Evolutionary conservation across 768 basidiomycete species (phyloP).

Genomic region (Amanita subjunquillea): DNA sequence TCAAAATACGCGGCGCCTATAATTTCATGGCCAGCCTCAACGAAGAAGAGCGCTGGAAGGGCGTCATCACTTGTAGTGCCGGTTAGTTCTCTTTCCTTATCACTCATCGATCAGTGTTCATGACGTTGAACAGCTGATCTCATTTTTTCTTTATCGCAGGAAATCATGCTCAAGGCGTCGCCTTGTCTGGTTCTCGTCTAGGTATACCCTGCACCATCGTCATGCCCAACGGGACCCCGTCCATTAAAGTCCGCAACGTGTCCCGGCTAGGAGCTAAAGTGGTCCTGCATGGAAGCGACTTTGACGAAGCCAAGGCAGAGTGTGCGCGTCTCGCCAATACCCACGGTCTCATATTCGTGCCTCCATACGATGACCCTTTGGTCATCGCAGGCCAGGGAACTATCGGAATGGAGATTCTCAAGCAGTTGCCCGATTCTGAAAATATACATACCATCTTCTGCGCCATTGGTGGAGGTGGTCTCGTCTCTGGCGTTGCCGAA

Average conservation of each 20-base stretch:
- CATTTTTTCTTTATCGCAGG: conserved; percentile 34
- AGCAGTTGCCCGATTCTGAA: conserved; percentile 73
- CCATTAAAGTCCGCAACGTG: conserved; percentile 94
- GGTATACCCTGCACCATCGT: conserved; percentile 96
- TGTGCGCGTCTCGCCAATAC: conserved; percentile 74
- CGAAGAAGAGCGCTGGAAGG: conserved; percentile 91
- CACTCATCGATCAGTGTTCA: conserved; percentile 26
- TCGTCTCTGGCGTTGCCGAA: conserved; percentile 82
- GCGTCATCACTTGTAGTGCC: conserved; percentile 95
- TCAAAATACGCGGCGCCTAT: conserved; percentile 98
- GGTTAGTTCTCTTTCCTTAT: conserved; percentile 47
- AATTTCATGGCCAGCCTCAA: conserved; percentile 92
- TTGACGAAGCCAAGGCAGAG: conserved; percentile 93
- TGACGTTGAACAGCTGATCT: conserved; percentile 11
- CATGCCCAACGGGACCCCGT: conserved; percentile 91
- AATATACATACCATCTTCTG: conserved; percentile 78
- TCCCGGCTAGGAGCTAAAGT: conserved; percentile 93
- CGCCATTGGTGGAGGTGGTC: conserved; percentile 89
- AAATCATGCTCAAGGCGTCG: conserved; percentile 98
- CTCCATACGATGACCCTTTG: conserved; percentile 94
- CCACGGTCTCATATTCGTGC: conserved; percentile 82
- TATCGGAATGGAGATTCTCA: conserved; percentile 87
- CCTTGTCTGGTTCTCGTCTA: conserved; percentile 82
- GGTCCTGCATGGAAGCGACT: conserved; percentile 83
- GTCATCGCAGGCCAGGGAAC: conserved; percentile 98